Base-by-base conservation (phyloP, 164 flowering plant species). In the Malania oleifera region DNA sequence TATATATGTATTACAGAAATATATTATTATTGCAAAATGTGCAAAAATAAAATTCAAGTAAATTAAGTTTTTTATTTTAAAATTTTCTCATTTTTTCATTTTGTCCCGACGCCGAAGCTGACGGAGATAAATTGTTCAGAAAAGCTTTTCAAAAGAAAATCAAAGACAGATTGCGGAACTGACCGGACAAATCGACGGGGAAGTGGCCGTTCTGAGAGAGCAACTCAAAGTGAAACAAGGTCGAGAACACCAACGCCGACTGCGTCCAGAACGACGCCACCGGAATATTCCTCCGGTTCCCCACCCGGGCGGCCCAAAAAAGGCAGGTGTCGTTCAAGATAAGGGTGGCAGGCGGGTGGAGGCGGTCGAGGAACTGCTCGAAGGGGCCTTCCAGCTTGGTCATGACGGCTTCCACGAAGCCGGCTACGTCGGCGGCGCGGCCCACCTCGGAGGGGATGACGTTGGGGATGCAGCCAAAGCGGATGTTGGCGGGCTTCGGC, bases 361-460 rank as follows among this genome's bases (percentile, higher is more conserved):
- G 69, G 57, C 56, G 57, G 23, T 78, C 80, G 1, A 91, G 70
- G 2, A 86, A 67, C 57, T 27, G 46, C 72, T 82, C 92, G 20
- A 83, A 66, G 4, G 91, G 88, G 23, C 26, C 81, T 28, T 66
- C 83, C 77, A 91, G 54, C 64, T 76, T 76, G 0, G 84, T 82
- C 48, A 2, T 10, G 0, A 75, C 79, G 11, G 95, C 92, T 14
- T 78, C 67, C 0, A 79, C 0, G 61, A 91, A 91, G 13, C 77
- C 82, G 0, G 52, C 7, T 10, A 74, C 59, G 65, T 84, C 77
- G 3, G 31, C 48, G 25, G 56, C 84, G 1, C 96, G 85, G 13
- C 17, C 76, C 18, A 47, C 61, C 76, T 86, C 95, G 0, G 90
- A 86, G 1, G 96, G 95, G 41, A 85, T 67, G 28, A 91, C 90